Percentiles rank a stretch among this genome's conserved stretches.
These are phyloP conservation scores for Lunasporangiospora selenospora DNA, from an alignment of 192 early-diverging fungal species.

Conservation along the genomic window DNA sequence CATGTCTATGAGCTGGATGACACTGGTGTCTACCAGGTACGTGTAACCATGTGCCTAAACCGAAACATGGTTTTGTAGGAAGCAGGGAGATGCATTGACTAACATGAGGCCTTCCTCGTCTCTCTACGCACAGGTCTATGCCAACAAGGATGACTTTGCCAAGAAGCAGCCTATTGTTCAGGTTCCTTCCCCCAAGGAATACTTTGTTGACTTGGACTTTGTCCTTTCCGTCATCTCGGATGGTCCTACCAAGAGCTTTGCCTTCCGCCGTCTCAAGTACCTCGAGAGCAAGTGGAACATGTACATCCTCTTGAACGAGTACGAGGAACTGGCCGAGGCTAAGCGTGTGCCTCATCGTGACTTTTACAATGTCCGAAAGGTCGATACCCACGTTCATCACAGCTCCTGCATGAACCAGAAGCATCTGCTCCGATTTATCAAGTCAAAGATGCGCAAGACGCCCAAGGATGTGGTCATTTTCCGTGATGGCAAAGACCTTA, in stretches of 20 bases:
- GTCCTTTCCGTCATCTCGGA: conserved; percentile 84
- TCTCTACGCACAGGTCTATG: conserved; percentile 14
- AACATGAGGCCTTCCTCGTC: background rate
- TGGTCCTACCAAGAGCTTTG: conserved; percentile 95
- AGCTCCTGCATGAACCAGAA: conserved; percentile 98
- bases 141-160: conserved; percentile 21
- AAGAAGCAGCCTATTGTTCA: conserved; percentile 51
- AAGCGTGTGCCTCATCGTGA: conserved; percentile 97
- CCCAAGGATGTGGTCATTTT: conserved; percentile 87
- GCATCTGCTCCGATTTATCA: conserved; percentile 96
- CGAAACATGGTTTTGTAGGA: background rate
- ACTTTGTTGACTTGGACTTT: conserved; percentile 87
- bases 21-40: conserved; percentile 74
- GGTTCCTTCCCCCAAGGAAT: conserved; percentile 83
- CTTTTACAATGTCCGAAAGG: conserved; percentile 99
- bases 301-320: conserved; percentile 93
- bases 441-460: conserved; percentile 86
- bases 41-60: conserved; percentile 13
- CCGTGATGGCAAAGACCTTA: conserved; percentile 87
- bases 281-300: conserved; percentile 96
- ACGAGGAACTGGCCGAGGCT: conserved; percentile 93
- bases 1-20: conserved; percentile 62
- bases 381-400: conserved; percentile 97
- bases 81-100: too few species aligned
- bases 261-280: conserved; percentile 89